Evolutionary conservation across 2,329 filamentous ascomycete species (phyloP).

Genomic region (Achaetomium macrosporum): DNA sequence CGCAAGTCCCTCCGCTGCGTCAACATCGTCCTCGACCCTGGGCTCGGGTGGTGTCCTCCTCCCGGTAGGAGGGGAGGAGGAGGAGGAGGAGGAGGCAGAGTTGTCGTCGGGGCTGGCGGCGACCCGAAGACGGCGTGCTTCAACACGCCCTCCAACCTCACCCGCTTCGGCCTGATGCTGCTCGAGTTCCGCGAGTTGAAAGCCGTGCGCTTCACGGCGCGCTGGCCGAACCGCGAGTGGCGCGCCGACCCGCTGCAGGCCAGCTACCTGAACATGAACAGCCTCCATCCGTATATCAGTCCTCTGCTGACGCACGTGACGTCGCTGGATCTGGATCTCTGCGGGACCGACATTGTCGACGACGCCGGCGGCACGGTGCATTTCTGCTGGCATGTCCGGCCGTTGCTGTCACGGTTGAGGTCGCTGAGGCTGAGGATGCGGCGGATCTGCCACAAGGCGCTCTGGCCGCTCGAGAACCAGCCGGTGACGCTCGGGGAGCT

Average conservation of each 20-base stretch:
- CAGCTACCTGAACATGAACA: conserved; percentile 10
- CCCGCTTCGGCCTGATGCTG: conserved; percentile 11
- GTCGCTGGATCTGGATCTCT: conserved; percentile 18
- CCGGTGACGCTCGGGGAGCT: conserved; percentile 13
- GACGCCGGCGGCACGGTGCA: conserved; percentile 1
- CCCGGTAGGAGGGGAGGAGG: no score
- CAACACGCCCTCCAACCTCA: conserved; percentile 17
- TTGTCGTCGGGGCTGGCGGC: background rate
- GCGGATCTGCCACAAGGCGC: conserved; percentile 13
- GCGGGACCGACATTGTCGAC: conserved; percentile 10
- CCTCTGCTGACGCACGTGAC: conserved; percentile 10
- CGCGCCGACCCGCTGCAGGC: conserved; percentile 13
- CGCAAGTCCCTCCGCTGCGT: conserved; percentile 12
- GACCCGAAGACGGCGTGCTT: conserved; percentile 5
- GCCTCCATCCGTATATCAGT: conserved; percentile 12
- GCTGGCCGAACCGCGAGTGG: conserved; percentile 12
- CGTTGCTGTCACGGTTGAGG: conserved; percentile 11
- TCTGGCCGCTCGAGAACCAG: conserved; percentile 1
- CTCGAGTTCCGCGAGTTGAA: conserved; percentile 14
- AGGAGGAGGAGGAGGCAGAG: no score
- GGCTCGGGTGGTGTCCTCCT: background rate
- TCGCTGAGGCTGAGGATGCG: conserved; percentile 10
- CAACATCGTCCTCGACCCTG: conserved; percentile 15
- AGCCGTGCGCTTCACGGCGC: conserved; percentile 13
- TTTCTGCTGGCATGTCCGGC: conserved; percentile 13